phyloP scores from a whole-genome alignment of 768 basidiomycete species.

The Lentinula edodes region DNA sequence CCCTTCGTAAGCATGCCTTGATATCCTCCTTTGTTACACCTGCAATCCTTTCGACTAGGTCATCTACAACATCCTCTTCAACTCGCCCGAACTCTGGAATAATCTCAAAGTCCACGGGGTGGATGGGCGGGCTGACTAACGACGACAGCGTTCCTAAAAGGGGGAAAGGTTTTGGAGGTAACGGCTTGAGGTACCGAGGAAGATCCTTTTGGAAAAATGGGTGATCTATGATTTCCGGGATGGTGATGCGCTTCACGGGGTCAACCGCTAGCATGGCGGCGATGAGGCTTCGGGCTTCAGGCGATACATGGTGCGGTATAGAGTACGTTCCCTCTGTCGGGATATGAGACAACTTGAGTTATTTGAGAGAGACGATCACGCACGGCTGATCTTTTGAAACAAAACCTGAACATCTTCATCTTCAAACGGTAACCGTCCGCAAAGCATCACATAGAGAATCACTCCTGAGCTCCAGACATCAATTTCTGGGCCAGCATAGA shows the following conservation, averaged over 20 bases:
- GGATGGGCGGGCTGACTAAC: conserved; percentile 56
- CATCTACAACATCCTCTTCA: conserved; percentile 87
- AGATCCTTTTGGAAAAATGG: conserved; percentile 88
- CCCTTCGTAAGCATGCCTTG: conserved; percentile 76
- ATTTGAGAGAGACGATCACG: conserved; percentile 20
- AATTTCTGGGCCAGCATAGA: conserved; percentile 97
- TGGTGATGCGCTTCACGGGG: conserved; percentile 90
- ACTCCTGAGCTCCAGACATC: conserved; percentile 99
- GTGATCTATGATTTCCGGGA: conserved; percentile 85
- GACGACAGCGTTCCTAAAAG: conserved; percentile 70
- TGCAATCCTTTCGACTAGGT: conserved; percentile 65
- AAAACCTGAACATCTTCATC: conserved; percentile 91
- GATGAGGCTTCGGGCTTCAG: conserved; percentile 76
- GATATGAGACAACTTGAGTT: conserved; percentile 4
- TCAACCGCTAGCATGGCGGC: conserved; percentile 89
- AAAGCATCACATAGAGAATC: conserved; percentile 98
- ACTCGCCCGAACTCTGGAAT: conserved; percentile 92
- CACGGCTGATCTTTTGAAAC: conserved; percentile 92
- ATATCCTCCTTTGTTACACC: conserved; percentile 81
- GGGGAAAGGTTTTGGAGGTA: conserved; percentile 74
- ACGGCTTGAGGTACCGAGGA: conserved; percentile 78
- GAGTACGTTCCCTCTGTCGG: conserved; percentile 77
- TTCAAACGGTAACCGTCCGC: conserved; percentile 93
- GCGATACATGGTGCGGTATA: conserved; percentile 74
- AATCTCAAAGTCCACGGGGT: conserved; percentile 67